These are phyloP conservation scores for Trichoderma sp. DNA, from an alignment of 2,329 filamentous ascomycete genomes.

Conservation along the genomic window DNA sequence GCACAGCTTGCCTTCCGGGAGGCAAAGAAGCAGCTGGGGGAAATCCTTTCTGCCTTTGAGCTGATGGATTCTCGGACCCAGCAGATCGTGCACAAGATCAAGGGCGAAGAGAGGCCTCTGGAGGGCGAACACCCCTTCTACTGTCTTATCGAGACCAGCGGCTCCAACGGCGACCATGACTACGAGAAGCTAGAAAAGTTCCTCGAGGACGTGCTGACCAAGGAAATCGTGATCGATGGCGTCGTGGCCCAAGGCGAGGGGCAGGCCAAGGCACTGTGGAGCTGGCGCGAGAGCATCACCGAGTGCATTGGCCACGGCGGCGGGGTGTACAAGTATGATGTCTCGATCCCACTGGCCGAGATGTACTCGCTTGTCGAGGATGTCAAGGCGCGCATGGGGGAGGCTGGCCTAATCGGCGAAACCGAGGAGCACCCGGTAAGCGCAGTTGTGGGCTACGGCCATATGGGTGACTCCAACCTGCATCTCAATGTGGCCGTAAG, in stretches of 20 bases:
- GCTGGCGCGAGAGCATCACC: slow-evolving; percentile 88
- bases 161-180: slow-evolving; percentile 92
- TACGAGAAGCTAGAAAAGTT: slow-evolving; percentile 86
- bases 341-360: slow-evolving; percentile 86
- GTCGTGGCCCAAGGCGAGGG: slow-evolving; percentile 92
- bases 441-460: slow-evolving; percentile 91
- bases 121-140: slow-evolving; percentile 89
- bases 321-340: slow-evolving; percentile 97
- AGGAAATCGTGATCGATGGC: slow-evolving; percentile 83
- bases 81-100: slow-evolving; percentile 70
- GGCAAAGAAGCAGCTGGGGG: slow-evolving; percentile 84
- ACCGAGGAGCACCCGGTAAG: slow-evolving; percentile 75
- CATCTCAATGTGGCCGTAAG: slow-evolving; percentile 87
- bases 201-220: slow-evolving; percentile 86
- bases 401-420: slow-evolving; percentile 74
- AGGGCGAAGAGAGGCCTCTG: slow-evolving; percentile 74
- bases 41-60: slow-evolving; percentile 97
- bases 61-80: slow-evolving; percentile 90
- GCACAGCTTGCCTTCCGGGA: slow-evolving; percentile 82
- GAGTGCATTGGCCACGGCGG: slow-evolving; percentile 88
- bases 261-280: slow-evolving; percentile 81
- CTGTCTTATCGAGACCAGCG: slow-evolving; percentile 93
- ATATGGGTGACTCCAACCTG: slow-evolving; percentile 96
- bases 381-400: slow-evolving; percentile 66
- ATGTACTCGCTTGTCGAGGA: slow-evolving; percentile 91